Base-by-base conservation (phyloP, 805 yeast genomes). In the Saccharomycopsis amapae region DNA sequence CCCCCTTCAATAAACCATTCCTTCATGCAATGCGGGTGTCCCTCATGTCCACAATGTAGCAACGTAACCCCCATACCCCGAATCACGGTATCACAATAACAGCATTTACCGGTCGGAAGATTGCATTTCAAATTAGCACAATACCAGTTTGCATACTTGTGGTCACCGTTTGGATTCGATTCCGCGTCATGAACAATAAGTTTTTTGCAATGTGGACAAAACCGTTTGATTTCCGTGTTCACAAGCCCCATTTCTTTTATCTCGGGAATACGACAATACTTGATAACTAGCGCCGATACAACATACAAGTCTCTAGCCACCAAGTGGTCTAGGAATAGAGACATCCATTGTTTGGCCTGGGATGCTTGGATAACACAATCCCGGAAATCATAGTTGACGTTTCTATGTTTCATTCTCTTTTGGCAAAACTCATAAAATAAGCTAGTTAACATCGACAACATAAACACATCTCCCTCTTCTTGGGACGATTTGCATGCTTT, bases 11-110 rank as follows among this genome's bases (percentile, higher is more conserved):
- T 59, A 56, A 85, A 79, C 97, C 97, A 90, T 31, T 73, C 71
- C 49, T 72, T 70, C 56, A 87, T 66, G 66, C 97, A 90, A 2
- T 79, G 80, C 57, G 78, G 78, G 63, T 90, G 97, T 1, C 90
- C 88, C 46, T 79, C 70, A 62, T 90, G 97, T 0, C 96, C 97
- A 66, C 97, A 90, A 22, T 67, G 73, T 42, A 83, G 60, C 50
- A 68, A 64, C 50, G 66, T 73, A 13, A 84, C 74, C 13, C 80
- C 72, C 46, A 84, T 67, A 1, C 94, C 94, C 53, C 75, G 76
- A 56, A 89, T 69, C 0, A 95, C 86, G 57, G 75, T 82, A 51
- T 81, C 72, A 61, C 97, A 89, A 50, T 80, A 75, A 23, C 80
- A 71, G 62, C 97, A 89, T n/a, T 78, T 72, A 48, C 78, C 80